A percentile compares a stretch with the other conserved stretches of the same genome.
Evolutionary conservation across 1,284 basidiomycete species (phyloP).

Genomic region (Ceraceosorus bombacis): DNA sequence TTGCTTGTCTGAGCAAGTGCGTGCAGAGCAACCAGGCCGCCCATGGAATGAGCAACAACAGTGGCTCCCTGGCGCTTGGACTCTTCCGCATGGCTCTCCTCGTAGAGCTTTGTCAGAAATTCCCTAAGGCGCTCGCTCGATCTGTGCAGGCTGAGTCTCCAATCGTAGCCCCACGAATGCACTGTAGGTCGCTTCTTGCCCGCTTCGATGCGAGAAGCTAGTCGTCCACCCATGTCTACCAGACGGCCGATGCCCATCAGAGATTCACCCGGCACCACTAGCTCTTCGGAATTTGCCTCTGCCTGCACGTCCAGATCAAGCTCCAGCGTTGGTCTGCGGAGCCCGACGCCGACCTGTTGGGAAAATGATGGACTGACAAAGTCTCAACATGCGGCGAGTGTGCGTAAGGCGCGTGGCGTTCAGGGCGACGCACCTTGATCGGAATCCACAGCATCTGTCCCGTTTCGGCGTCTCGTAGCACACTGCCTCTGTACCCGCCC

Average conservation of each 20-base stretch:
- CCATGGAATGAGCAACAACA: constrained; percentile 49
- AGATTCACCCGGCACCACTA: constrained; percentile 39
- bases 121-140: constrained; percentile 14
- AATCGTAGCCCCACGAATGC: constrained; percentile 46
- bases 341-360: constrained; percentile 29
- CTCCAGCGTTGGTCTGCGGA: constrained; percentile 39
- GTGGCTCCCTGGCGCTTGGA: constrained; percentile 35
- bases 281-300: constrained; percentile 31
- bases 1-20: constrained; percentile 36
- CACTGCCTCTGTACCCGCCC: constrained; percentile 46
- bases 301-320: constrained; percentile 35
- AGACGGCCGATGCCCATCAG: constrained; percentile 34
- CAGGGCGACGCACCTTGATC: constrained; percentile 18
- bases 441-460: constrained; percentile 44
- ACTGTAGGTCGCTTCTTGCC: constrained; percentile 26
- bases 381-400: background rate
- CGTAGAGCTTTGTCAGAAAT: constrained; percentile 25
- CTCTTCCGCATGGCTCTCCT: constrained; percentile 15
- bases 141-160: constrained; percentile 27
- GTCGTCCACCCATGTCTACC: constrained; percentile 42
- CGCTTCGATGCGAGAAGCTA: constrained; percentile 7
- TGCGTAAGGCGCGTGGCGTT: background rate
- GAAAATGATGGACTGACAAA: background rate
- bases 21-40: constrained; percentile 46
- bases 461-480: constrained; percentile 40